Evolutionary conservation across 208 protist genomes (phyloP).

Genomic region (Naegleria gruberi): DNA sequence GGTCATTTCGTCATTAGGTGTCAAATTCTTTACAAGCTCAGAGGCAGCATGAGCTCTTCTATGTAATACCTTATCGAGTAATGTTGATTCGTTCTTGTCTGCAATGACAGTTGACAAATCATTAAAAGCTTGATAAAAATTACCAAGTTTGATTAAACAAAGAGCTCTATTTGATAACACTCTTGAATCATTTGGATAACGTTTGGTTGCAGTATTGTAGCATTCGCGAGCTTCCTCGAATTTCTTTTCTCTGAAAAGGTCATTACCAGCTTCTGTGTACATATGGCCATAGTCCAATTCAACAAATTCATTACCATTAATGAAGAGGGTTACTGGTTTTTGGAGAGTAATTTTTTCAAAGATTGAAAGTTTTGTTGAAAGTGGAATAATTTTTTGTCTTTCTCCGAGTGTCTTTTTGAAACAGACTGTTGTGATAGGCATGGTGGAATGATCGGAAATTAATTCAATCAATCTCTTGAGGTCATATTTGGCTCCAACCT

Average conservation of each 20-base stretch:
- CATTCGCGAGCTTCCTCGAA: background rate
- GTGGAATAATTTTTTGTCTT: background rate
- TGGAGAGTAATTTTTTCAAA: background rate
- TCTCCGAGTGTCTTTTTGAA: background rate
- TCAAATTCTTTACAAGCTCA: background rate
- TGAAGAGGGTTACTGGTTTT: background rate
- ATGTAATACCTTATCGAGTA: background rate
- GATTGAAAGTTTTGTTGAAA: background rate
- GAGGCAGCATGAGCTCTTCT: background rate
- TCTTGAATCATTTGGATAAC: background rate
- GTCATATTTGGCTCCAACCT: background rate
- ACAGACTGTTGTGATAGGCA: background rate
- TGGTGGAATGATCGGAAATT: background rate
- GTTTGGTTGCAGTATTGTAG: background rate
- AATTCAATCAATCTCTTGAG: background rate
- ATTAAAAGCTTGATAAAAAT: background rate
- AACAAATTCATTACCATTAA: background rate
- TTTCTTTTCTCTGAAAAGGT: background rate
- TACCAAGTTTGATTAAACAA: background rate
- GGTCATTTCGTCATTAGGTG: background rate
- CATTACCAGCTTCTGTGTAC: background rate
- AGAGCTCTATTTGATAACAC: background rate
- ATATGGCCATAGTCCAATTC: background rate
- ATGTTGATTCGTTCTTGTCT: background rate
- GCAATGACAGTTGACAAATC: background rate